A percentile compares a stretch with the other conserved stretches of the same genome.
Evolutionary conservation across 441 rosid genomes (phyloP).

Genomic region (Eutrema salsugineum): DNA sequence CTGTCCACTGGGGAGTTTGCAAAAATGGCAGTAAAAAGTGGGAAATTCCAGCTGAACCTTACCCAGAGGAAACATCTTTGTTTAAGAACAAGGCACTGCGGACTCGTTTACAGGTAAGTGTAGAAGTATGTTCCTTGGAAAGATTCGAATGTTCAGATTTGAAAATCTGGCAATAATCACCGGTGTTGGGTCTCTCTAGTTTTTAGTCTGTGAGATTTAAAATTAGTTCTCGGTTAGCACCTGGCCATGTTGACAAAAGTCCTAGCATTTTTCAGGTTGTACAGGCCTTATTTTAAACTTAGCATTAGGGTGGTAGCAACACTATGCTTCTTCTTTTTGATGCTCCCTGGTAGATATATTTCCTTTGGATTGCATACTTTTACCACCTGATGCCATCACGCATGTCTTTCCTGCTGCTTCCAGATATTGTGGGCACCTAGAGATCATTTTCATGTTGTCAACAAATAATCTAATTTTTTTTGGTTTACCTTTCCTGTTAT

Average conservation of each 20-base stretch:
- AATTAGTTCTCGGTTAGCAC: neutral
- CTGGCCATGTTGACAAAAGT: neutral
- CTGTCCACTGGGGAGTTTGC: conserved; percentile 98
- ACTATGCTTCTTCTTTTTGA: neutral
- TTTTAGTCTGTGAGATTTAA: neutral
- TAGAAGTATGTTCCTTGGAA: conserved; percentile 12
- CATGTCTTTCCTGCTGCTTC: conserved; percentile 5
- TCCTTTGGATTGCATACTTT: neutral
- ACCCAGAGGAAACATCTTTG: conserved; percentile 69
- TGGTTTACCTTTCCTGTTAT: neutral
- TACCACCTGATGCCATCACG: neutral
- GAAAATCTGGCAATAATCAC: neutral
- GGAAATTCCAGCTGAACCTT: conserved; percentile 81
- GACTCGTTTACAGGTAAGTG: conserved; percentile 68
- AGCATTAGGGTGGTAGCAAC: neutral
- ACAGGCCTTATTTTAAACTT: neutral
- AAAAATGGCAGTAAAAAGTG: conserved; percentile 66
- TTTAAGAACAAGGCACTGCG: conserved; percentile 88
- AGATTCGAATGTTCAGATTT: neutral
- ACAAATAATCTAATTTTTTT: neutral
- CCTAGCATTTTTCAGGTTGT: neutral
- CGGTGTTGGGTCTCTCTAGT: neutral
- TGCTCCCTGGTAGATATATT: neutral
- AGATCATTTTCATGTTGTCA: conserved; percentile 1
- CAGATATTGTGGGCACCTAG: neutral